Evolutionary conservation across 2,329 filamentous ascomycete species (phyloP), one percentile per base, ranked within the genome.

Genomic region (Pestalotiopsis sp.): DNA sequence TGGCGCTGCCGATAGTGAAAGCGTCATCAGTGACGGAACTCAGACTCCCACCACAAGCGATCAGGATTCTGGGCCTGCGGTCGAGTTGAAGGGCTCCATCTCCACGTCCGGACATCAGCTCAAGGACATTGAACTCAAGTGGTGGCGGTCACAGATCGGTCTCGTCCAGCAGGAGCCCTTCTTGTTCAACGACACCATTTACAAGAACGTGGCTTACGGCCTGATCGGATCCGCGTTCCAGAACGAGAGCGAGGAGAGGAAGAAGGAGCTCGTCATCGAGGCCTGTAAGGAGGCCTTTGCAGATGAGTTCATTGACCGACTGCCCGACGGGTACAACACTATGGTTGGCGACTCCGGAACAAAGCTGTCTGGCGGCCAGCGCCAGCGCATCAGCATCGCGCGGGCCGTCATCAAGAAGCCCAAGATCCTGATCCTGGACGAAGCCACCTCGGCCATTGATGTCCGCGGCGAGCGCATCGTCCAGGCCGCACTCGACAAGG

Each of bases 351-450:
- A 95, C 75, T 87, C 87, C 36, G 93, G 93, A 4, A 91, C 92
- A 62, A 93, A 93, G 76, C 82, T 97, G 1, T 94, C 91, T 12
- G 92, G 93, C n/a, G 94, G 94, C 0, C 93, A 97, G 77, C 88
- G 93, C n/a, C 93, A 97, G 77, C 88, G 94, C 4, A 86, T 97
- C 27, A 92, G 92, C 2, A 94, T 94, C 70, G 92, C 92, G 1
- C 85, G 93, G 38, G 91, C 90, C 52, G 93, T 95, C 70, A 86
- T 95, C 61, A 89, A 91, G 69, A 85, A 91, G 70, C 92, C 93
- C 0, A 85, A 86, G 14, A 92, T 93, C 56, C 83, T 94, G 2
- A 90, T 95, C 45, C 83, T 96, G 7, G 92, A 96, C 74, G 92
- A 95, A 78, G 92, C 93, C 0, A 94, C 92, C 0, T 92, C 89